Percentiles rank a stretch among this genome's conserved stretches.
Conservation (phyloP, 441 rosid species). For the Adansonia madagascariensis region DNA sequence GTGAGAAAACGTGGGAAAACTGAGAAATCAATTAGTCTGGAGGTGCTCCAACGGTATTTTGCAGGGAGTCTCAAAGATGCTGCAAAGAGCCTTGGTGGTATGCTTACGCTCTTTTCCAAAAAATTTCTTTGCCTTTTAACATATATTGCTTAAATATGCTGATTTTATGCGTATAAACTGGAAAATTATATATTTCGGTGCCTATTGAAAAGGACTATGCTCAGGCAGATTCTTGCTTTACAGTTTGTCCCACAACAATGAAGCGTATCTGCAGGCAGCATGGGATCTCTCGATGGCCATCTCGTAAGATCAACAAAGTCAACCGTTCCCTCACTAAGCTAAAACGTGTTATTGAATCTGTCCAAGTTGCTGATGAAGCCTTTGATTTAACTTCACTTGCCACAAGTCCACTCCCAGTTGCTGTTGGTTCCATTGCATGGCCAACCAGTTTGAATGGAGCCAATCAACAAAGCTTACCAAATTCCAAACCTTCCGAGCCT, state of each 20-base stretch:
- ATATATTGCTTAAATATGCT: too few relatives aligned
- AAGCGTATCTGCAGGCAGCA: slow-evolving; percentile 98
- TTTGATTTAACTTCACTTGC: slow-evolving; percentile 56
- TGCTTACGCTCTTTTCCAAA: slow-evolving; percentile 24
- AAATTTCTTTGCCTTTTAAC: slow-evolving; percentile 19
- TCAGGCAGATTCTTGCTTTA: slow-evolving; percentile 27
- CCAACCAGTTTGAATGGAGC: slow-evolving; percentile 58
- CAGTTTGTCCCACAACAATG: slow-evolving; percentile 99
- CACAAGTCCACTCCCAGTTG: slow-evolving; percentile 57
- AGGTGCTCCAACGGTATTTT: slow-evolving; percentile 72
- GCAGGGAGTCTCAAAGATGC: slow-evolving; percentile 93
- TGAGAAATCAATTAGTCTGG: slow-evolving; percentile 69
- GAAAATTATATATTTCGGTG: too few relatives aligned
- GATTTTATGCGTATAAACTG: too few relatives aligned
- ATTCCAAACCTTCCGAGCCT: slow-evolving; percentile 44
- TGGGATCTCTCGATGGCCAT: slow-evolving; percentile 94
- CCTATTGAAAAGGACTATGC: slow-evolving; percentile 10
- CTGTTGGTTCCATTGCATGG: slow-evolving; percentile 70
- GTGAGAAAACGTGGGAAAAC: slow-evolving; percentile 65
- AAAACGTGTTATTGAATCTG: slow-evolving; percentile 86
- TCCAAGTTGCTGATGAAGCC: slow-evolving; percentile 78
- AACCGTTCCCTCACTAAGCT: slow-evolving; percentile 80
- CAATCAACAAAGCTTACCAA: slow-evolving; percentile 53
- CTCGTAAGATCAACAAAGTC: slow-evolving; percentile 95
- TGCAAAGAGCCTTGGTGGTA: slow-evolving; percentile 85